Evolutionary conservation across 306 rosid genomes (phyloP), one percentile per base, ranked within the genome.

Genomic region (Delonix regia): DNA sequence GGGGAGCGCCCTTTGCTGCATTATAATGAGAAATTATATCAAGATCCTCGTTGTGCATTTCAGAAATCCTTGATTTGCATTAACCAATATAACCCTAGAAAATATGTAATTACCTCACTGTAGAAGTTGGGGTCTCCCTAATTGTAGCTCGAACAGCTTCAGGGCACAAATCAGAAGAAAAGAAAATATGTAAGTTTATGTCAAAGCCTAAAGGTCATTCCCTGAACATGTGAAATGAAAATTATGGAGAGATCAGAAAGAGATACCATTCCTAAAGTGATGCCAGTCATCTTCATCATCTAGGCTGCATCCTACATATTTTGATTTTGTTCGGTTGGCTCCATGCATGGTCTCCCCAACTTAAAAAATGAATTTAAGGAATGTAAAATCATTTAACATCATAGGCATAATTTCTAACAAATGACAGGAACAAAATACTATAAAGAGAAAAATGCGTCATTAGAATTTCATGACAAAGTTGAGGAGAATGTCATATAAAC

Each of bases 241-340:
- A 77, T 22, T 55, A 59, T 45, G 38, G 59, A 60, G 24, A 74
- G 69, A 28, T 28, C 39, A 68, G 30, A 76, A 76, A 8, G 59
- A 9, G 56, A 78, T 90, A 96, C 99, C 96, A 85, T 80, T 93
- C 72, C 84, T 90, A 75, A 93, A 89, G 75, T 87, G 97, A 80
- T 85, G 90, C 99, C 99, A 89, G 7, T 96, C 96, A 69, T 90
- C 96, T 86, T 87, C 94, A 9, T 91, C 98, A 41, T 89, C 98
- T 24, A 96, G 88, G 88, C 75, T 96, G 89, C 96, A 86, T 65
- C 97, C 99, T 49, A 60, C 65, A 69, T 90, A 86, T 78, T 83
- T 89, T 7, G 98, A 88, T 89, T 86, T 87, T 60, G 86, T 82
- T 80, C 56, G 83, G 80, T 76, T 86, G 56, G 87, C 85, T 36